phyloP scores from a whole-genome alignment of 1,139 yeast genomes.

The Candida neerlandica region DNA sequence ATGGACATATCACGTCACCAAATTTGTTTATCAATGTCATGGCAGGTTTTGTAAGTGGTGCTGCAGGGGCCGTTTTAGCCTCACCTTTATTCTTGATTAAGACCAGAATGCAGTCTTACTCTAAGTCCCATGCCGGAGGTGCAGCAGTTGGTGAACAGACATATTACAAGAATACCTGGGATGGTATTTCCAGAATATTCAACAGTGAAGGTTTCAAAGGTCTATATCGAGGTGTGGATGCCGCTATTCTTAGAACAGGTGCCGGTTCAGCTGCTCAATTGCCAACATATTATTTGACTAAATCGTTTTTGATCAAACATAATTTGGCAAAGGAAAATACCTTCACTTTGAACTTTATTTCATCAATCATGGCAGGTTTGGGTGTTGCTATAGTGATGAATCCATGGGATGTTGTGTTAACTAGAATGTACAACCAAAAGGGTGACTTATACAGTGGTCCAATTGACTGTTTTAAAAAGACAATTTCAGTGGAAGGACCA shows the following conservation, averaged over 20 bases:
- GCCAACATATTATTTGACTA: conserved; percentile 86
- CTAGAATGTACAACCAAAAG: conserved; percentile 92
- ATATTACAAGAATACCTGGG: conserved; percentile 67
- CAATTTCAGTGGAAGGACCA: conserved; percentile 81
- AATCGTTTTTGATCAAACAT: conserved; percentile 53
- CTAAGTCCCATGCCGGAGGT: conserved; percentile 38
- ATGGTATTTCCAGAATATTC: conserved; percentile 68
- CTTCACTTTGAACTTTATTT: conserved; percentile 67
- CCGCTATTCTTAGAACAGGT: conserved; percentile 92
- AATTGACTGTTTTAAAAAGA: conserved; percentile 82
- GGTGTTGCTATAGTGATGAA: conserved; percentile 96
- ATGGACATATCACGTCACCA: conserved; percentile 37
- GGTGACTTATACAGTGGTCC: conserved; percentile 87
- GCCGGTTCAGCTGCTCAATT: conserved; percentile 95
- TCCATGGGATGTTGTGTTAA: conserved; percentile 94
- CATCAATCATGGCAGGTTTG: conserved; percentile 82
- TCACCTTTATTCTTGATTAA: conserved; percentile 91
- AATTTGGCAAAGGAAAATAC: conserved; percentile 61
- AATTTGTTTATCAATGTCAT: conserved; percentile 67
- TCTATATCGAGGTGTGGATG: conserved; percentile 87
- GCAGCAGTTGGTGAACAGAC: conserved; percentile 89
- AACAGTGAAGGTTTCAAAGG: conserved; percentile 75
- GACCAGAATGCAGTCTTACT: conserved; percentile 94
- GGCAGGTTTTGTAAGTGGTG: conserved; percentile 84
- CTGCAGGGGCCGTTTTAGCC: conserved; percentile 86